Conservation (phyloP, 495 filamentous ascomycete genomes). For the Glarea lozoyensis region DNA sequence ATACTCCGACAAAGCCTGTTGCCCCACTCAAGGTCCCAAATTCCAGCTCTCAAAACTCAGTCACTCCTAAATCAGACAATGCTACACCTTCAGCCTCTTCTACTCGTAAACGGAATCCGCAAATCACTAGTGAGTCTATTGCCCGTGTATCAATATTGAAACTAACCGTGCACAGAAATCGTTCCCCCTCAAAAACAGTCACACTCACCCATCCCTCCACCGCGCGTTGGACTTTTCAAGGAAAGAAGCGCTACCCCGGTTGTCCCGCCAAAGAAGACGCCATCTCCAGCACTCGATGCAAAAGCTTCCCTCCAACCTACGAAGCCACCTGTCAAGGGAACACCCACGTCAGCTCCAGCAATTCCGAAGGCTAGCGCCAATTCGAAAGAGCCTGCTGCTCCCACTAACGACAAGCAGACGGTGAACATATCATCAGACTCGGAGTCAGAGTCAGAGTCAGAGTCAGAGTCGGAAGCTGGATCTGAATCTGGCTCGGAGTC, state of each 20-base stretch:
- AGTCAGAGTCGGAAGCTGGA: no score
- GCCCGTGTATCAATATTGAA: no score
- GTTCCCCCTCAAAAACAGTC: neutral
- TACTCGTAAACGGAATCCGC: neutral
- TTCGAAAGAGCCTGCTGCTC: no score
- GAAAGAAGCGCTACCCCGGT: neutral
- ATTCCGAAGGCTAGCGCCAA: no score
- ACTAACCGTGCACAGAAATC: neutral
- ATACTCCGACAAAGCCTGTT: slow-evolving; percentile 6
- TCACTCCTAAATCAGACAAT: neutral
- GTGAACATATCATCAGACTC: no score
- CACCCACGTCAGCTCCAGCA: no score
- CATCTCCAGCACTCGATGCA: neutral
- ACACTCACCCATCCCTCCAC: neutral
- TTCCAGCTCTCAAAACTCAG: neutral
- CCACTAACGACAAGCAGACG: no score
- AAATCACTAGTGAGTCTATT: neutral
- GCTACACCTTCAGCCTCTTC: neutral
- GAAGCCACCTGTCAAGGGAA: slow-evolving; percentile 6
- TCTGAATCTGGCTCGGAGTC: no score
- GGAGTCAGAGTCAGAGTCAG: no score
- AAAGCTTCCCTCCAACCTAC: no score
- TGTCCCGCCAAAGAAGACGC: neutral
- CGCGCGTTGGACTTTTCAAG: neutral
- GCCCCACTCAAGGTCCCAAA: neutral